These are phyloP conservation scores for Xylaria sp. DNA, from an alignment of 2,329 filamentous ascomycete genomes.

Conservation along the genomic window DNA sequence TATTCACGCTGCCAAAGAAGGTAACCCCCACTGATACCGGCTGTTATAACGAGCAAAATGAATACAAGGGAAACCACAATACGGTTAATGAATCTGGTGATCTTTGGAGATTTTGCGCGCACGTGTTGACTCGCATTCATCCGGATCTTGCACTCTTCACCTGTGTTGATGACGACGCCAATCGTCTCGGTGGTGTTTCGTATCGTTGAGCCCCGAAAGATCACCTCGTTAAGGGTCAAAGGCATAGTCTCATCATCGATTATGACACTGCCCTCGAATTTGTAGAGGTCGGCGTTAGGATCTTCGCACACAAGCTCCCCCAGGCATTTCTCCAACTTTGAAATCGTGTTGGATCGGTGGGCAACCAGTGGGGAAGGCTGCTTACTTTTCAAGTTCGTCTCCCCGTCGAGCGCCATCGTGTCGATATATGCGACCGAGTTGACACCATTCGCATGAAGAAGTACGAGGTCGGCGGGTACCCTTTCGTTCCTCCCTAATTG, in stretches of 20 bases:
- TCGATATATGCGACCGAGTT: conserved; percentile 85
- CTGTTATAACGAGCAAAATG: conserved; percentile 80
- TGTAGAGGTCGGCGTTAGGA: conserved; percentile 81
- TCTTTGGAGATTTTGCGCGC: conserved; percentile 80
- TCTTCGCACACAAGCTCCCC: conserved; percentile 79
- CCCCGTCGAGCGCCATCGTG: conserved; percentile 85
- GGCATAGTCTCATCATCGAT: conserved; percentile 70
- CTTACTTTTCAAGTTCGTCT: conserved; percentile 84
- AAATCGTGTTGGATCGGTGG: conserved; percentile 65
- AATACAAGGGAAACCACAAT: conserved; percentile 84
- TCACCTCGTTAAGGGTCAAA: conserved; percentile 81
- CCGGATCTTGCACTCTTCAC: conserved; percentile 90
- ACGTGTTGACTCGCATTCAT: conserved; percentile 94
- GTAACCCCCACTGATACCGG: conserved; percentile 88
- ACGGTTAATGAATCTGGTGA: conserved; percentile 80
- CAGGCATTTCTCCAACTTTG: conserved; percentile 63
- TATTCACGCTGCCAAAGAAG: conserved; percentile 76
- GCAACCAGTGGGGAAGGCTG: conserved; percentile 69
- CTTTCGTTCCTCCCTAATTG: conserved; percentile 79
- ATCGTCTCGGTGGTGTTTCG: conserved; percentile 76
- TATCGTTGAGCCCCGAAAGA: conserved; percentile 87
- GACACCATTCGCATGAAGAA: conserved; percentile 80
- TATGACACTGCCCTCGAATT: conserved; percentile 76
- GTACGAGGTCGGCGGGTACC: conserved; percentile 82
- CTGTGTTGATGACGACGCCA: conserved; percentile 88